A percentile compares a stretch with the other conserved stretches of the same genome.
Evolutionary conservation across 352 stramenopile genomes (phyloP).

Genomic region (Pythium plurisporium): DNA sequence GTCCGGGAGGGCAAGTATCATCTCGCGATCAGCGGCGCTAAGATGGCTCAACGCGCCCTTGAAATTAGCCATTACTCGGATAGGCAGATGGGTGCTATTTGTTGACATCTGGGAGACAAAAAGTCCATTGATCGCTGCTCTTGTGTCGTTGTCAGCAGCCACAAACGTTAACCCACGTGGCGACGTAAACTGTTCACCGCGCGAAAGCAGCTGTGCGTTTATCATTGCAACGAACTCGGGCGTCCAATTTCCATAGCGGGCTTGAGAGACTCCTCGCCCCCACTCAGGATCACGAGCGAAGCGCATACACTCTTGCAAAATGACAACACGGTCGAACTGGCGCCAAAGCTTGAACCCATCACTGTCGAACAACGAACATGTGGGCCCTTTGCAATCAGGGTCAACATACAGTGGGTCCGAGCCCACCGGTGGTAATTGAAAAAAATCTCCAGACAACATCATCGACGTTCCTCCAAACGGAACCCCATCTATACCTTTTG

Average conservation of each 20-base stretch:
- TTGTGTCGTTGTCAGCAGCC: constrained; percentile 11
- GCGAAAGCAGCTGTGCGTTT: constrained; percentile 5
- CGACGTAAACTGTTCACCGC: background rate
- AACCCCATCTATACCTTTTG: background rate
- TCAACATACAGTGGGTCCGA: background rate
- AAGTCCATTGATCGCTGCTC: constrained; percentile 1
- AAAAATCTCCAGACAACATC: background rate
- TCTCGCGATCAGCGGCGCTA: background rate
- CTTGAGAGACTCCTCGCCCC: constrained; percentile 20
- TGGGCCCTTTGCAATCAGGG: background rate
- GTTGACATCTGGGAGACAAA: background rate
- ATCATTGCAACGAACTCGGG: constrained; percentile 17
- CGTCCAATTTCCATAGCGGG: constrained; percentile 16
- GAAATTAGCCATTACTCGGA: constrained; percentile 6
- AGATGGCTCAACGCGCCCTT: constrained; percentile 5
- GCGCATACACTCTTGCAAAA: constrained; percentile 16
- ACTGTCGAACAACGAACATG: too few relatives aligned
- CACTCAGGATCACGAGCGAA: constrained; percentile 25
- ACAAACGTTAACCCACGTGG: too few relatives aligned
- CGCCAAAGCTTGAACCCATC: constrained; percentile 6
- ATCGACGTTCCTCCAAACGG: constrained; percentile 3
- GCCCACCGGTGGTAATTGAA: background rate
- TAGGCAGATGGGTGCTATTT: background rate
- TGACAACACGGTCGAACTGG: constrained; percentile 8
- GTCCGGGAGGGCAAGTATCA: constrained; percentile 1